Evolutionary conservation across 2,329 filamentous ascomycete species (phyloP).

Genomic region (Penicillium sp.): DNA sequence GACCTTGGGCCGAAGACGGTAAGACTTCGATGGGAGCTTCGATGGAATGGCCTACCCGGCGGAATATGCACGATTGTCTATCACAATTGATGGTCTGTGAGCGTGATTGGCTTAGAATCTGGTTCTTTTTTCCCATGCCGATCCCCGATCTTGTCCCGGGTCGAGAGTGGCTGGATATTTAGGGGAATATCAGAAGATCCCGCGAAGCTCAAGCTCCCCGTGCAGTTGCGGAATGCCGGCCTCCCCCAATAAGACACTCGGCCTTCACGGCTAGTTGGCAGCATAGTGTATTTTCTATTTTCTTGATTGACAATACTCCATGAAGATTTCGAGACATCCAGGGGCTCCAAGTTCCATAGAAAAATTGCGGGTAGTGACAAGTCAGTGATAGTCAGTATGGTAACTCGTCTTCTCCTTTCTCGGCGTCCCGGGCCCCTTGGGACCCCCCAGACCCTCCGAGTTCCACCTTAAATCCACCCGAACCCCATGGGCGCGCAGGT

Average conservation of each 20-base stretch:
- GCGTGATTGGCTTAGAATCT: neutral
- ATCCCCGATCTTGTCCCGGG: neutral
- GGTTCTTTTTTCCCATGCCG: neutral
- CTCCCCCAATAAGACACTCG: neutral
- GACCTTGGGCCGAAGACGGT: conserved; percentile 12
- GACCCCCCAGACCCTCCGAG: conserved; percentile 1
- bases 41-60: conserved; percentile 7
- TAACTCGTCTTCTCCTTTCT: conserved; percentile 5
- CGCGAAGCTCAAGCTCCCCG: neutral
- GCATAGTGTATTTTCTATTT: neutral
- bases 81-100: neutral
- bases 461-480: conserved; percentile 5
- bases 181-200: conserved; percentile 9
- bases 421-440: conserved; percentile 5
- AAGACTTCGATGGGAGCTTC: conserved; percentile 15
- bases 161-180: neutral
- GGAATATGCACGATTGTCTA: conserved; percentile 7
- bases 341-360: neutral
- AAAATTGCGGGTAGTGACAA: neutral
- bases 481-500: neutral
- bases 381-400: neutral
- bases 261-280: neutral
- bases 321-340: neutral
- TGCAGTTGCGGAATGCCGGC: neutral
- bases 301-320: neutral